Percentiles rank a stretch among this genome's conserved stretches.
phyloP scores from a whole-genome alignment of 164 flowering plant species.

The Paratinospora sagittata region DNA sequence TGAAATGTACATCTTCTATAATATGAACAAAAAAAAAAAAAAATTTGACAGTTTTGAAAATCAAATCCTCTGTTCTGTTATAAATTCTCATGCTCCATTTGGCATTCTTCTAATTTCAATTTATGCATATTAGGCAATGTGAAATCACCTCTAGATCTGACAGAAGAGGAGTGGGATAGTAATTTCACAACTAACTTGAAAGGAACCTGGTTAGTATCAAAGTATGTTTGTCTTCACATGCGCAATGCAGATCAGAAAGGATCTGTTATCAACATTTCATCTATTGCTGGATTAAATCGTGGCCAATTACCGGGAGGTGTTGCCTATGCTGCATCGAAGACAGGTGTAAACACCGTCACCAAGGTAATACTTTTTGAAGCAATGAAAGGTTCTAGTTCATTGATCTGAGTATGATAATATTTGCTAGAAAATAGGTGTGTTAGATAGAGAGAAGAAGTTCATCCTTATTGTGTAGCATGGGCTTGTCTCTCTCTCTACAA shows the following conservation, averaged over 20 bases:
- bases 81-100: too few species aligned
- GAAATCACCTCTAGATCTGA: conserved; percentile 33
- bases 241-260: conserved; percentile 48
- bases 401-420: not conserved
- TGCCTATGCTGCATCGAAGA: conserved; percentile 57
- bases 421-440: not conserved
- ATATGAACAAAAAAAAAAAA: too few species aligned
- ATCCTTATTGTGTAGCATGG: not conserved
- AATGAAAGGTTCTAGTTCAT: too few species aligned
- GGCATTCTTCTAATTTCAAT: not conserved
- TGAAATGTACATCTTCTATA: too few species aligned
- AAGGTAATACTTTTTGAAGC: conserved; percentile 34
- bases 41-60: too few species aligned
- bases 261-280: conserved; percentile 68
- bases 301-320: conserved; percentile 53
- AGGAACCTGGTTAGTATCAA: conserved; percentile 74
- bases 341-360: conserved; percentile 49
- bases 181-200: conserved; percentile 45
- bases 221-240: conserved; percentile 49
- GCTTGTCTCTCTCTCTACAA: too few species aligned
- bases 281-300: conserved; percentile 57
- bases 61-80: too few species aligned
- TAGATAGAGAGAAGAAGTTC: not conserved
- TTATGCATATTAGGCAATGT: conserved; percentile 36
- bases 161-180: conserved; percentile 70